Base-by-base conservation (phyloP, 768 basidiomycete species). In the Amanita muscaria region DNA sequence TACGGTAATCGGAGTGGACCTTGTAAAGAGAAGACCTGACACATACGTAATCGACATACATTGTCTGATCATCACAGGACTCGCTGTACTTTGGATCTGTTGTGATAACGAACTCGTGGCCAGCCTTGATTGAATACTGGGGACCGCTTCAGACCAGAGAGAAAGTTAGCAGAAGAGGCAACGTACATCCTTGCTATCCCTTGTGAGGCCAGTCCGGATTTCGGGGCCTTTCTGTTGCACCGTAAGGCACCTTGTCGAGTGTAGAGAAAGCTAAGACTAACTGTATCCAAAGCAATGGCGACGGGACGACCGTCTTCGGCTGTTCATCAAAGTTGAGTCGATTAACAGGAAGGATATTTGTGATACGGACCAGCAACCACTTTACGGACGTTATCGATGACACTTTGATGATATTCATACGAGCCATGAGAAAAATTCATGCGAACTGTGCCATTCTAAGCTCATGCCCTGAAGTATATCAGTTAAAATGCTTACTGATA, bases 391-490 rank as follows among this genome's bases (percentile, higher is more conserved):
- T 98, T 98, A 71, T 98, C 93, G 61, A 99, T 91, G 54, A 98
- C 96, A 52, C 88, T 92, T 70, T 99, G 92, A 69, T 98, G 96
- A 64, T 94, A 98, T 57, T 92, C 91, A 66, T 99, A 93, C 46
- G 84, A 85, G 37, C 96, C 96, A 79, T 99, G 96, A 44, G 94
- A 98, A 64, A 98, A 99, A 77, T 99, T 99, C 96, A 99, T 98
- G 67, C 96, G 93, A 52, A 99, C 96, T 97, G 55, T 15, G 45
- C 25, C 15, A 30, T 31, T 33, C 42, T 35, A 10, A 40, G 33
- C 21, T 22, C 21, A 24, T 47, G 50, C 33, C 46, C 48, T 27
- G 49, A 46, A 16, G 39, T 40, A 33, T 29, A 25, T 34, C 19
- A 49, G 18, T 14, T 18, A 5, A n/a, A 31, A 40, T 14, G 72